Evolutionary conservation across 2,329 filamentous ascomycete species (phyloP), one percentile per base, ranked within the genome.

Genomic region (Venturia carpophila): DNA sequence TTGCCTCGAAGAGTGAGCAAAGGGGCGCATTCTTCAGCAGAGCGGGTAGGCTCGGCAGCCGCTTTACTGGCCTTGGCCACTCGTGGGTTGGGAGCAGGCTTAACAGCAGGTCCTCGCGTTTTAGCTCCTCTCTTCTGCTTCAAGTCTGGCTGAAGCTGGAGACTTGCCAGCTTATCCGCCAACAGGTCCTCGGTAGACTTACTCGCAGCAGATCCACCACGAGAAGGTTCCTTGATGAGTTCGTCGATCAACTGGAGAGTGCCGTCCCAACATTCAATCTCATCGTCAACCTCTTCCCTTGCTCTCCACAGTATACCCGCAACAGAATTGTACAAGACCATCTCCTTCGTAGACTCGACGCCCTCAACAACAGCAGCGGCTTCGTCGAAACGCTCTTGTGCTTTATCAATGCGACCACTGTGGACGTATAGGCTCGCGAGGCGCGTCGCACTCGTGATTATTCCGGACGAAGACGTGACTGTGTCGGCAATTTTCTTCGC

Each of bases 401-500:
- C 62, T 24, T 63, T 45, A 7, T 63, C 62, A 39, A 63, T n/a
- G 6, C 43, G 39, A 27, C 62, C 62, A 52, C 34, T 55, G 13
- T n/a, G 30, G 9, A 63, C 34, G 17, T 63, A 37, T 17, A 49
- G 43, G 17, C 30, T 41, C 24, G 62, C 62, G 6, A 63, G 34
- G 2, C 11, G 30, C 9, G 42, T 63, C 10, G 47, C 42, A 39
- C 34, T 21, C 24, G 21, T 39, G 24, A 52, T 39, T 5, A 37
- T 47, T 13, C 42, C 39, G 5, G 42, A 39, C 11, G 62, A 42
- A 5, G 47, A 47, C 60, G 83, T 79, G 10, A 89, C 84, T n/a
- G 83, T 84, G 66, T 83, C 81, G 27, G 90, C 90, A 67, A 96
- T 84, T 71, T 89, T 91, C 64, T 88, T 80, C 0, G 92, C 92